These are phyloP conservation scores for Penicillium hordei DNA, from an alignment of 2,329 filamentous ascomycete species.

Conservation along the genomic window DNA sequence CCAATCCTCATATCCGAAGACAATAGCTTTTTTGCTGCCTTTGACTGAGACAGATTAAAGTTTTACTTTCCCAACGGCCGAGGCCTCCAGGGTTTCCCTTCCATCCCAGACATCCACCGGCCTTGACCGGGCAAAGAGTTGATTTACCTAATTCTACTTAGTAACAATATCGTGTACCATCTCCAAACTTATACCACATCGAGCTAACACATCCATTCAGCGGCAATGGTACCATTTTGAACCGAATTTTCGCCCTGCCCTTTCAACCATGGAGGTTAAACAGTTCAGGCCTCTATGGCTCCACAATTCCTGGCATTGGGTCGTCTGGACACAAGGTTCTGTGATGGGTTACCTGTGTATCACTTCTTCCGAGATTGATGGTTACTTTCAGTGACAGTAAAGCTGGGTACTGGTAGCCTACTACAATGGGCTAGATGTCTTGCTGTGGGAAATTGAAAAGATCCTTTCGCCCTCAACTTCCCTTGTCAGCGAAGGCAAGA, in stretches of 20 bases:
- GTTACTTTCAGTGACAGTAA: slow-evolving; percentile 15
- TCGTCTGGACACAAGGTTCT: slow-evolving; percentile 20
- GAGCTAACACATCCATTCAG: not conserved
- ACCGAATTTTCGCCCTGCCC: not conserved
- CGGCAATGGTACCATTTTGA: not conserved
- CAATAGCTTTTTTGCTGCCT: not conserved
- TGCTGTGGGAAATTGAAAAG: not conserved
- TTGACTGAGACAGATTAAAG: slow-evolving; percentile 2
- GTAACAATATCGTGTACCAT: not conserved
- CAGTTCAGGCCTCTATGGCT: slow-evolving; percentile 3
- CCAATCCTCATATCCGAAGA: not conserved
- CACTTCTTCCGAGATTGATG: slow-evolving; percentile 22
- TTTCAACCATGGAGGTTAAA: not conserved
- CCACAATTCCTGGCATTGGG: slow-evolving; percentile 5
- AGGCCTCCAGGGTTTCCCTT: not conserved
- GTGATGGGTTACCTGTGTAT: slow-evolving; percentile 19
- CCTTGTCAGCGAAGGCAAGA: not conserved
- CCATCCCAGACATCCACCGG: slow-evolving; percentile 12
- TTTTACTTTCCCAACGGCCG: slow-evolving; percentile 7
- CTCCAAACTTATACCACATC: not conserved
- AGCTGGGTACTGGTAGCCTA: slow-evolving; percentile 12
- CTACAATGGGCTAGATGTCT: slow-evolving; percentile 6
- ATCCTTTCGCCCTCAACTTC: not conserved
- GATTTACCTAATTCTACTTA: not conserved
- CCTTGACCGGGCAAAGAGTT: not conserved